These are phyloP conservation scores for Ligustrum vulgare DNA, from an alignment of 257 asterid genomes.

Conservation along the genomic window DNA sequence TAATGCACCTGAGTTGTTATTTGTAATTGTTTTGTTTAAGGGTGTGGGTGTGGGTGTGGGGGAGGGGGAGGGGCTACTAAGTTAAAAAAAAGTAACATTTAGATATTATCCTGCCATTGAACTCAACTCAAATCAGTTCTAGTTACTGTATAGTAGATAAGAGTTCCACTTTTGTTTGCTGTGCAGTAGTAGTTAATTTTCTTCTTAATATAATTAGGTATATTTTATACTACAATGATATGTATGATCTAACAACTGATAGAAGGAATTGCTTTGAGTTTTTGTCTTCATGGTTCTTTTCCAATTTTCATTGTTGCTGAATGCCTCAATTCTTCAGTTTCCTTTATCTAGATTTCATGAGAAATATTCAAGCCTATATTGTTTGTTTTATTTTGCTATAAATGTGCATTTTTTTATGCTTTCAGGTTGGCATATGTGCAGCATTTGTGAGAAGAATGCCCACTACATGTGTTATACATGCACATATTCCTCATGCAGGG, in stretches of 20 bases:
- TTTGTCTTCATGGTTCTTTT: neutral
- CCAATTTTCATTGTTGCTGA: neutral
- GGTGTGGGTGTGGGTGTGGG: neutral
- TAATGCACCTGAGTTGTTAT: neutral
- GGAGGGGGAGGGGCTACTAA: neutral
- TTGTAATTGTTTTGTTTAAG: neutral
- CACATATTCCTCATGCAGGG: slow-evolving; percentile 88
- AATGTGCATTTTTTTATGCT: slow-evolving; percentile 20
- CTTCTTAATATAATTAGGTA: neutral
- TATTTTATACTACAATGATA: neutral
- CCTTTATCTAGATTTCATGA: neutral
- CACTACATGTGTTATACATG: slow-evolving; percentile 90
- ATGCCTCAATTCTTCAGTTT: slow-evolving; percentile 6
- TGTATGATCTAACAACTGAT: neutral
- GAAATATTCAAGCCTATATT: neutral
- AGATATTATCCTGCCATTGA: neutral
- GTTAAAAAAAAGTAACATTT: neutral
- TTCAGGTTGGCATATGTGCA: slow-evolving; percentile 98
- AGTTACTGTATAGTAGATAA: neutral
- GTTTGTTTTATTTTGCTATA: neutral
- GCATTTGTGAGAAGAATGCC: slow-evolving; percentile 90
- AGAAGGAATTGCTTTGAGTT: neutral
- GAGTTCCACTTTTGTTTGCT: neutral
- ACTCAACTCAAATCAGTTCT: neutral
- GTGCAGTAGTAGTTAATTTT: neutral